Evolutionary conservation across 306 rosid genomes (phyloP), one percentile per base, ranked within the genome.

Genomic region (Pyrus communis): DNA sequence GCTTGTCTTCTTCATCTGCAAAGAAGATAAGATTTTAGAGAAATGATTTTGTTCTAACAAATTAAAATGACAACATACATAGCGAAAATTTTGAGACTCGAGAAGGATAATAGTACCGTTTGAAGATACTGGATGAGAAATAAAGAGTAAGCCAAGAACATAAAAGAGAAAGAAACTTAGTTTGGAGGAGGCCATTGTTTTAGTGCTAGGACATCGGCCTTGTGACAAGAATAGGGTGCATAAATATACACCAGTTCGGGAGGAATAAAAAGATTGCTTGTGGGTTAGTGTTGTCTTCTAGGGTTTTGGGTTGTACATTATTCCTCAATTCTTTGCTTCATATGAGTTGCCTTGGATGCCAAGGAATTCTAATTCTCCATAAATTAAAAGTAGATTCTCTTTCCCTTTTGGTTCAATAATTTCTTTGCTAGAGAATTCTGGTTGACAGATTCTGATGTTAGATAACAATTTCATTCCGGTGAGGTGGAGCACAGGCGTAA

Each of bases 1-100:
- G 58, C 18, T 73, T 30, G 25, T 73, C 77, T 58, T 73, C 77
- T 9, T 73, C 77, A 0, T 74, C 77, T 74, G 69, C 69, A 43
- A 21, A 13, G 0, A 19, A 42, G 22, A 21, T 3, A 57, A 57
- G 27, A 19, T 7, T 0, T 21, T 57, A n/a, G 5, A 49, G 55
- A 49, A 49, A 14, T 49, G 54, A 49, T 1, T 49, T 14, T 4
- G 5, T 5, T 49, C 54, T 5, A 65, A 33, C 45, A 21, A 38
- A 66, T 33, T 33, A 33, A 33, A n/a, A 33, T 3, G 2, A 21
- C 22, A 57, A 22, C 2, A 30, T 15, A 14, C 5, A 63, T 15
- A 6, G 4, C 4, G 43, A 28, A 63, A 63, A 4, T 28, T 30
- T 21, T 10, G 70, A 21, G 46, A 11, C 3, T 2, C 2, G 27